Evolutionary conservation across 164 flowering plant genomes (phyloP).

Genomic region (Litsea cubeba): DNA sequence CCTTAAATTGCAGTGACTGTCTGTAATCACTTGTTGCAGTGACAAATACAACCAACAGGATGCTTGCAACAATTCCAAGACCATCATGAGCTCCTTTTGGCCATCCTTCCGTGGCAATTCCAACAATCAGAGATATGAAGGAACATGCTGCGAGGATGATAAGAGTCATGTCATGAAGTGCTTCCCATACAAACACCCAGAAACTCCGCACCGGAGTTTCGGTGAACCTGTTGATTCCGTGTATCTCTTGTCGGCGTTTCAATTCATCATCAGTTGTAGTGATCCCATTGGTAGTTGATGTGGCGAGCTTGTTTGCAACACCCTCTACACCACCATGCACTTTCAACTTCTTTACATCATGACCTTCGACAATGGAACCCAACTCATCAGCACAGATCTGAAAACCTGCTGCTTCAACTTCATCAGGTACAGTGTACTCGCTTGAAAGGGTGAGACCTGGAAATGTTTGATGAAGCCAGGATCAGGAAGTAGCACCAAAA

Average conservation of each 20-base stretch:
- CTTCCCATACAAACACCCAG: slow-evolving; percentile 95
- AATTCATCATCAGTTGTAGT: slow-evolving; percentile 40
- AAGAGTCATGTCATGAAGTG: slow-evolving; percentile 91
- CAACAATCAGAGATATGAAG: slow-evolving; percentile 74
- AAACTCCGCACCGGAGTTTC: slow-evolving; percentile 62
- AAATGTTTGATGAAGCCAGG: slow-evolving; percentile 4
- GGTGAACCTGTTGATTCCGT: slow-evolving; percentile 76
- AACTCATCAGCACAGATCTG: slow-evolving; percentile 80
- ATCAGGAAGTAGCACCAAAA: slow-evolving; percentile 5
- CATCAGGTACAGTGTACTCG: slow-evolving; percentile 64
- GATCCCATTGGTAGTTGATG: slow-evolving; percentile 56
- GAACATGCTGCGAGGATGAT: slow-evolving; percentile 91
- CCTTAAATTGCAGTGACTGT: slow-evolving; percentile 92
- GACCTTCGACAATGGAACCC: slow-evolving; percentile 84
- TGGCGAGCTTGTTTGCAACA: slow-evolving; percentile 60
- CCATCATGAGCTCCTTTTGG: slow-evolving; percentile 98
- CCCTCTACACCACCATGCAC: slow-evolving; percentile 82
- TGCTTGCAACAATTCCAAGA: slow-evolving; percentile 90
- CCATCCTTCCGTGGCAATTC: slow-evolving; percentile 88
- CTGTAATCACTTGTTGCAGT: slow-evolving; percentile 93
- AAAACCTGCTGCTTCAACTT: slow-evolving; percentile 78
- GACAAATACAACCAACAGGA: slow-evolving; percentile 86
- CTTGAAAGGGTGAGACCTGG: slow-evolving; percentile 50
- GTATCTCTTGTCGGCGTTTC: slow-evolving; percentile 49
- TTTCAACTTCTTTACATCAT: slow-evolving; percentile 64